Conservation (phyloP, 495 filamentous ascomycete species). For the Penicillium fimorum region DNA sequence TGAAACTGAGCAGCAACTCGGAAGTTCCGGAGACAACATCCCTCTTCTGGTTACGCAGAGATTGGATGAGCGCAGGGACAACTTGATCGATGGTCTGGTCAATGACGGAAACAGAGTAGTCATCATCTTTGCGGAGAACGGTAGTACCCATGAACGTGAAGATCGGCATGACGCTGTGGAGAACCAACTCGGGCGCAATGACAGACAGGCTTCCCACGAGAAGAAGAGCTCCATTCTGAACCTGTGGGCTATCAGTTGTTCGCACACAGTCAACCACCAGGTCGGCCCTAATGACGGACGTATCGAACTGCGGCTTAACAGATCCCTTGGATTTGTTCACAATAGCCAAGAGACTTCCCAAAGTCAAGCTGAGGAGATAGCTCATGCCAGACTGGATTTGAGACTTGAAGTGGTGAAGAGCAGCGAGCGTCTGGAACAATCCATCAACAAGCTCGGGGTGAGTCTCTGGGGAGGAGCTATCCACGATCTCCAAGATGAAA, state of each 20-base stretch:
- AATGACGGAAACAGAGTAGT: slow-evolving; percentile 92
- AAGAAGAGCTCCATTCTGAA: slow-evolving; percentile 89
- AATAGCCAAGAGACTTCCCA: slow-evolving; percentile 75
- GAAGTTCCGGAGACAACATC: slow-evolving; percentile 75
- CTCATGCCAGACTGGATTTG: slow-evolving; percentile 73
- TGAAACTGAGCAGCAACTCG: slow-evolving; percentile 87
- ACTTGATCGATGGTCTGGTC: slow-evolving; percentile 81
- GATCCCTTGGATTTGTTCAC: slow-evolving; percentile 67
- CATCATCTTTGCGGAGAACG: slow-evolving; percentile 84
- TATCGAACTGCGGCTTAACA: slow-evolving; percentile 63
- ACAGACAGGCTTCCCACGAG: slow-evolving; percentile 79
- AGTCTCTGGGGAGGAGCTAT: slow-evolving; percentile 66
- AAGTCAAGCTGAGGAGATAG: slow-evolving; percentile 77
- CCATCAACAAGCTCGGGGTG: slow-evolving; percentile 71
- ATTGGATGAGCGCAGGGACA: slow-evolving; percentile 85
- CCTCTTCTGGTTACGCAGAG: slow-evolving; percentile 72
- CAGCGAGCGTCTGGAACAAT: slow-evolving; percentile 78
- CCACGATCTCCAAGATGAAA: slow-evolving; percentile 84
- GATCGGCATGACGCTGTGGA: slow-evolving; percentile 97
- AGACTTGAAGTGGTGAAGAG: slow-evolving; percentile 75
- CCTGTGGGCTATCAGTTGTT: slow-evolving; percentile 79
- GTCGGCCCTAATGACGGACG: slow-evolving; percentile 74
- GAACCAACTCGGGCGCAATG: slow-evolving; percentile 79
- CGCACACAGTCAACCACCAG: slow-evolving; percentile 88
- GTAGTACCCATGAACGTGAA: slow-evolving; percentile 96